These are phyloP conservation scores for Gynostemma pentaphyllum DNA, from an alignment of 306 rosid species.

Conservation along the genomic window DNA sequence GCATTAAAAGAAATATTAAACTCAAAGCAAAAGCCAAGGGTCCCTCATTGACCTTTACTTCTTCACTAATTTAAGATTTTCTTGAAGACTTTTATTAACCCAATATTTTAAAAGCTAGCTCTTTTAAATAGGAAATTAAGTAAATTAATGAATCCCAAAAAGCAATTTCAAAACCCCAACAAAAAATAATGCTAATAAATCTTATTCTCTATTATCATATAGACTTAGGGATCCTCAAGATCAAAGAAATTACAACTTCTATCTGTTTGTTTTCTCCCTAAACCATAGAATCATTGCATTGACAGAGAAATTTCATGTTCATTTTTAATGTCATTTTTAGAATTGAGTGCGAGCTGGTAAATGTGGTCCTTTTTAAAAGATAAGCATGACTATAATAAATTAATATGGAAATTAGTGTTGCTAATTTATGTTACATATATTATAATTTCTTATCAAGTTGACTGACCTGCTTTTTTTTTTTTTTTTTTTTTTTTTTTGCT, in stretches of 20 bases:
- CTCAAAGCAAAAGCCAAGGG: background rate
- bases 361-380: background rate
- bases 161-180: background rate
- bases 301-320: background rate
- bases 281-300: background rate
- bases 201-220: too few species aligned
- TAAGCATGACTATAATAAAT: background rate
- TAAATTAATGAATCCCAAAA: background rate
- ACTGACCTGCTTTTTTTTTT: background rate
- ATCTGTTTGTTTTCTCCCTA: background rate
- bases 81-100: slow-evolving; percentile 5
- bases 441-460: background rate
- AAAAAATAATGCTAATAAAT: background rate
- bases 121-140: background rate
- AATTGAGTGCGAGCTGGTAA: background rate
- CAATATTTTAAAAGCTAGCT: background rate
- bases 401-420: too few species aligned
- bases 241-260: background rate
- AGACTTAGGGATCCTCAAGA: slow-evolving; percentile 2
- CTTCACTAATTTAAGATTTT: too few species aligned
- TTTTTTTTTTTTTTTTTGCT: background rate
- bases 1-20: too few species aligned
- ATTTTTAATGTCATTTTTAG: too few species aligned
- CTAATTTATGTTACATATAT: too few species aligned
- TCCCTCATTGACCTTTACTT: slow-evolving; percentile 5